Evolutionary conservation across 1,284 basidiomycete genomes (phyloP), one percentile per base, ranked within the genome.

Genomic region (Ceratobasidium sp.): DNA sequence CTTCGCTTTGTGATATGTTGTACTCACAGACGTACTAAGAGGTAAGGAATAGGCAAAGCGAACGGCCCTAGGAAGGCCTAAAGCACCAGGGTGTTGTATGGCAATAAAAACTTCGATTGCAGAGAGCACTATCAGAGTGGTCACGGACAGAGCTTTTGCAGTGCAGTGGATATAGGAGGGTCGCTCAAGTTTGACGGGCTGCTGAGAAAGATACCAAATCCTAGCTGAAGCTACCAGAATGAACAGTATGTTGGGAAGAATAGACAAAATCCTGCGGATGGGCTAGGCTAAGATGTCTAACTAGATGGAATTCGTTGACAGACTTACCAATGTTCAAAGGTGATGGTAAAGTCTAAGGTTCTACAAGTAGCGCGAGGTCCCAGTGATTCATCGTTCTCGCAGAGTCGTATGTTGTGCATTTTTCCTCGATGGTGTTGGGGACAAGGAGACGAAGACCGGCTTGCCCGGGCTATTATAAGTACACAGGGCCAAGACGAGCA

Each of bases 301-400:
- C 38, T 11, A 32, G 30, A 3, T 11, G 13, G 2, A 58, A 6
- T 16, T n/a, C 9, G 1, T n/a, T n/a, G 21, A 13, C 7, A 28
- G 5, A 62, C 59, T 46, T 13, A 62, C 59, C 13, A 16, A 28
- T 30, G 59, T 46, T 62, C 59, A 13, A 62, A 62, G 7, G 44
- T 46, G 32, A 62, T 23, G 18, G 59, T 62, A 16, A 62, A 62
- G 18, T 62, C 59, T 43, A 43, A 46, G n/a, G 43, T 28, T 47
- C 59, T 23, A 49, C 59, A 62, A 21, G 23, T 26, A 9, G 58
- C 58, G 6, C 26, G 14, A 44, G 41, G 58, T 1, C 58, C 58
- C 14, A 61, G 38, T 4, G 58, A 23, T 18, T 46, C 43, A 7
- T 61, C 58, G 30, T 61, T 61, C 32, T 61, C 41, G 30, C 58